Percentiles rank a stretch among this genome's conserved stretches.
Conservation (phyloP, 2,329 filamentous ascomycete species). For the Byssothecium circinans region DNA sequence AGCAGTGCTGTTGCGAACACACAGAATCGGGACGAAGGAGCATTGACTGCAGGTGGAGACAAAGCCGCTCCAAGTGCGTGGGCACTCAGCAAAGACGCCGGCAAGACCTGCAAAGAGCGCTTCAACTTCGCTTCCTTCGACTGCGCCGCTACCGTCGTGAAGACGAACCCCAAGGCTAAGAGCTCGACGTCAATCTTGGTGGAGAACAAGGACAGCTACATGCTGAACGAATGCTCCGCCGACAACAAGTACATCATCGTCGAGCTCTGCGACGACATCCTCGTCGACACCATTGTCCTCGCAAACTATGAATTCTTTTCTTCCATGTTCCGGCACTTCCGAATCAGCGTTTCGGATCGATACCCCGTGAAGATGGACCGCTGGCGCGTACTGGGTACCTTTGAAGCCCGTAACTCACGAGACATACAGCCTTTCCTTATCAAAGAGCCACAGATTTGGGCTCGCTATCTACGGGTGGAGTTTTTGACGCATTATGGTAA, state of each 20-base stretch:
- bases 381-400: conserved; percentile 86
- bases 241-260: conserved; percentile 92
- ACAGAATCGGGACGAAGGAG: conserved; percentile 17
- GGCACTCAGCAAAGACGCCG: conserved; percentile 81
- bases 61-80: conserved; percentile 37
- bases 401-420: conserved; percentile 87
- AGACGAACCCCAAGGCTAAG: conserved; percentile 83
- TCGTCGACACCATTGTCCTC: conserved; percentile 94
- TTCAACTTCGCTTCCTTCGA: conserved; percentile 99
- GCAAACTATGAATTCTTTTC: conserved; percentile 99
- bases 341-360: conserved; percentile 88
- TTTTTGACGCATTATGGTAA: conserved; percentile 93
- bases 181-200: conserved; percentile 86
- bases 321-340: conserved; percentile 89
- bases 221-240: conserved; percentile 87
- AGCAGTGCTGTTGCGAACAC: conserved; percentile 18
- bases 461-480: conserved; percentile 87
- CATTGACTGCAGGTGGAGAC: conserved; percentile 25
- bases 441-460: conserved; percentile 95
- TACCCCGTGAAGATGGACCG: conserved; percentile 91
- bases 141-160: conserved; percentile 88
- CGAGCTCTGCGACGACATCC: conserved; percentile 82
- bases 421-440: conserved; percentile 93
- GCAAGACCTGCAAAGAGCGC: conserved; percentile 94
- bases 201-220: conserved; percentile 98